Percentiles rank a stretch among this genome's conserved stretches.
These are phyloP conservation scores for Pythium phragmiticola DNA, from an alignment of 352 stramenopile genomes.

Conservation along the genomic window DNA sequence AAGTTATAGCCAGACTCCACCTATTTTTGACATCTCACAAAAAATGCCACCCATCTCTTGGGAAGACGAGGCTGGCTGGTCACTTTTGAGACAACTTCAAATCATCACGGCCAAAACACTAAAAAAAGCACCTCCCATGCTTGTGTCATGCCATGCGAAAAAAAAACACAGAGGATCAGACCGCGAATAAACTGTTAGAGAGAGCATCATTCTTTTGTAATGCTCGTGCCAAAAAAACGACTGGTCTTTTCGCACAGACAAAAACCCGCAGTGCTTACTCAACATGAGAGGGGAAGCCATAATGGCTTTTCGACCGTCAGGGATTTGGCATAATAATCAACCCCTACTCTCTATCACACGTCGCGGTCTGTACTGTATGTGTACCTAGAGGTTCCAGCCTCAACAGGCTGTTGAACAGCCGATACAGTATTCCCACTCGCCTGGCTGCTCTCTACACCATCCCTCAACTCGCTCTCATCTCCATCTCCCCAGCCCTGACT, in stretches of 20 bases:
- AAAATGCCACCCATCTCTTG: background rate
- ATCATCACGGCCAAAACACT: background rate
- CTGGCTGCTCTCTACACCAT: slow-evolving; percentile 20
- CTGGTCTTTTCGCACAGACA: slow-evolving; percentile 9
- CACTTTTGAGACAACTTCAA: slow-evolving; percentile 11
- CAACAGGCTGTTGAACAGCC: slow-evolving; percentile 9
- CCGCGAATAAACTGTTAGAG: background rate
- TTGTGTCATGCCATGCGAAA: slow-evolving; percentile 1
- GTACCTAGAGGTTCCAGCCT: slow-evolving; percentile 1
- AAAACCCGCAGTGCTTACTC: background rate
- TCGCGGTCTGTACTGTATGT: background rate
- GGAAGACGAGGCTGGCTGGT: slow-evolving; percentile 14
- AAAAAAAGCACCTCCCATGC: background rate
- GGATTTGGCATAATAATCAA: background rate
- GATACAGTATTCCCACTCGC: slow-evolving; percentile 2
- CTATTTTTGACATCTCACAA: slow-evolving; percentile 23
- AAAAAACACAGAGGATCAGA: background rate
- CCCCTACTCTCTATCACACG: slow-evolving; percentile 7
- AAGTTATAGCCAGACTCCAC: slow-evolving; percentile 4
- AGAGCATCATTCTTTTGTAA: background rate
- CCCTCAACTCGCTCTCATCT: slow-evolving; percentile 10
- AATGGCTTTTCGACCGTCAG: slow-evolving; percentile 1
- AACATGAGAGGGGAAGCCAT: background rate
- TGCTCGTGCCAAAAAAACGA: background rate
- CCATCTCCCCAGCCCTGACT: background rate